Percentiles rank a stretch among this genome's conserved stretches.
These are phyloP conservation scores for Anacardium occidentale DNA, from an alignment of 345 rosid genomes.

Conservation along the genomic window DNA sequence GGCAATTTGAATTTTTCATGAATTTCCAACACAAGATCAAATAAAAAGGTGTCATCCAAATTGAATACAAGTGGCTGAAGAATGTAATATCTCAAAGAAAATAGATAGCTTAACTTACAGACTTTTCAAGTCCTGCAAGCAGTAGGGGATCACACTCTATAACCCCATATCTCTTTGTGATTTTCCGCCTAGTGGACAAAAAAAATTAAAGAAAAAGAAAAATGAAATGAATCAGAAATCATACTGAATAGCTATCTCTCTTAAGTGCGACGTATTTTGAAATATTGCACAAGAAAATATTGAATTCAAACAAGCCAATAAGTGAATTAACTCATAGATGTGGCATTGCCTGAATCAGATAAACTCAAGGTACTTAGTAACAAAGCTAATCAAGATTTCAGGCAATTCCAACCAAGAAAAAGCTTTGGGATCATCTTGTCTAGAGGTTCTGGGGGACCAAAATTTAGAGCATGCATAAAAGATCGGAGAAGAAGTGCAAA, in stretches of 20 bases:
- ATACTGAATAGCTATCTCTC: too few relatives aligned
- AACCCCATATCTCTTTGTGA: conserved; percentile 69
- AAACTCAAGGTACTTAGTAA: neutral
- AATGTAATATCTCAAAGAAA: conserved; percentile 9
- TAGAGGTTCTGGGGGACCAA: neutral
- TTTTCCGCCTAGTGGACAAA: conserved; percentile 53
- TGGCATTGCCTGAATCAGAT: conserved; percentile 4
- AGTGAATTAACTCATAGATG: conserved; percentile 8
- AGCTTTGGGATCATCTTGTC: neutral
- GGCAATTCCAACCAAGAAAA: conserved; percentile 12
- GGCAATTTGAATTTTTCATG: neutral
- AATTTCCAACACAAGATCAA: conserved; percentile 2
- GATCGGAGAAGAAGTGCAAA: neutral
- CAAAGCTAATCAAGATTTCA: conserved; percentile 7
- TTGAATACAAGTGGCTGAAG: conserved; percentile 1
- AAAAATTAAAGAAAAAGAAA: neutral
- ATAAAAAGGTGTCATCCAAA: conserved; percentile 10
- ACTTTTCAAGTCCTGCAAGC: conserved; percentile 69
- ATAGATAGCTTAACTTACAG: conserved; percentile 56
- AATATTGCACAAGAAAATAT: neutral
- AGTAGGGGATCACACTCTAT: conserved; percentile 82
- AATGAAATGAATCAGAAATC: neutral
- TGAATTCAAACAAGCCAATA: conserved; percentile 2
- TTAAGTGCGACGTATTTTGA: too few relatives aligned
- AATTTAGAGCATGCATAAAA: neutral